Conservation (phyloP, 345 rosid species). For the Lenwebbia sp. region DNA sequence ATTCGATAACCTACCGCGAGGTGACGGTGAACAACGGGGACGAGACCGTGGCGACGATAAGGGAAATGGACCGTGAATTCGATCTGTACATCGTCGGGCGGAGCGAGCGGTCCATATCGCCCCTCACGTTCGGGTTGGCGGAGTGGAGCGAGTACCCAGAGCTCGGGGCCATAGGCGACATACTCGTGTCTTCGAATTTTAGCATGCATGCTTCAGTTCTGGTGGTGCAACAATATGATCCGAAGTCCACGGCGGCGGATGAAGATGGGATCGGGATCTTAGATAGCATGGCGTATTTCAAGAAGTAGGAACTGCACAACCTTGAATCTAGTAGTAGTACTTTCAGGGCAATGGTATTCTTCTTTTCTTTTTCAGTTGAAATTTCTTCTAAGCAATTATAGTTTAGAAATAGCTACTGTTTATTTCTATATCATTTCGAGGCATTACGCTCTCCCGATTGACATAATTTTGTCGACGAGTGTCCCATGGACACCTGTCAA, state of each 20-base stretch:
- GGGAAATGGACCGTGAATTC: neutral
- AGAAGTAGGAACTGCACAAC: neutral
- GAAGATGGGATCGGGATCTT: neutral
- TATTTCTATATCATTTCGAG: neutral
- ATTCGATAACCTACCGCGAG: conserved; percentile 10
- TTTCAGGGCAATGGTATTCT: too few relatives aligned
- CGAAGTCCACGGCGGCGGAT: neutral
- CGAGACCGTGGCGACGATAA: conserved; percentile 9
- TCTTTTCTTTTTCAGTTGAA: too few relatives aligned
- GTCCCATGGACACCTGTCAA: neutral
- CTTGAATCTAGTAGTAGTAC: too few relatives aligned
- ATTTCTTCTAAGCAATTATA: neutral
- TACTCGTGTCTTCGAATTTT: conserved; percentile 9
- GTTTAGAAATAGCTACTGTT: neutral
- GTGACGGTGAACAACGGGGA: conserved; percentile 15
- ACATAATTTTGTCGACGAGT: neutral
- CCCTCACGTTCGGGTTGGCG: conserved; percentile 13
- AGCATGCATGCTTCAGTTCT: conserved; percentile 17
- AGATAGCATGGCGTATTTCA: neutral
- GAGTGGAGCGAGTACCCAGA: conserved; percentile 30
- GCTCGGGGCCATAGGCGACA: conserved; percentile 23
- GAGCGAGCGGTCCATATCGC: conserved; percentile 10
- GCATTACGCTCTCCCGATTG: neutral
- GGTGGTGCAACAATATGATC: conserved; percentile 16
- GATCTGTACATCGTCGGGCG: conserved; percentile 27